A percentile compares a stretch with the other conserved stretches of the same genome.
phyloP scores from a whole-genome alignment of 768 basidiomycete genomes.

The Nevesoporus exiguus region DNA sequence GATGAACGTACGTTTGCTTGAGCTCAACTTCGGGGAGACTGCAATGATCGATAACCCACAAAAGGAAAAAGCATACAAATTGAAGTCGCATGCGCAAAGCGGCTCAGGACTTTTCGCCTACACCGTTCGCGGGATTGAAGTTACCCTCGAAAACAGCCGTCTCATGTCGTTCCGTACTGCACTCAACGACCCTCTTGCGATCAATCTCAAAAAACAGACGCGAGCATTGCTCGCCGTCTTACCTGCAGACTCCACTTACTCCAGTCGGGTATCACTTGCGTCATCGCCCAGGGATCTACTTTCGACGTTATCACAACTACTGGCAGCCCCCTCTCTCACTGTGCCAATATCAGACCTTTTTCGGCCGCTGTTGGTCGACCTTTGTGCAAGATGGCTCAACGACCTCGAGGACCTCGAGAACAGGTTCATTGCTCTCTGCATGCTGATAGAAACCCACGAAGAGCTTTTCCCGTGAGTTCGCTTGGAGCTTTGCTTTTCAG shows the following conservation, averaged over 20 bases:
- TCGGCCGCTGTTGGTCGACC: conserved; percentile 73
- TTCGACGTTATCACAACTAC: conserved; percentile 52
- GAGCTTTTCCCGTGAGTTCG: conserved; percentile 67
- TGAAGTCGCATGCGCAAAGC: conserved; percentile 22
- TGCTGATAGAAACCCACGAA: conserved; percentile 63
- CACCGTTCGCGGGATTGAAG: no score
- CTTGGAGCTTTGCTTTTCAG: conserved; percentile 2
- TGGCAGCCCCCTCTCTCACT: conserved; percentile 63
- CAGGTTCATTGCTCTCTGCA: conserved; percentile 55
- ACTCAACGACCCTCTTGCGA: conserved; percentile 53
- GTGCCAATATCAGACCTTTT: conserved; percentile 59
- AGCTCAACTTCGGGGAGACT: no score
- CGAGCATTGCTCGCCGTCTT: conserved; percentile 42
- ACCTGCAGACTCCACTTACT: conserved; percentile 41
- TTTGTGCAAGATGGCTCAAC: conserved; percentile 82
- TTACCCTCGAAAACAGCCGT: no score
- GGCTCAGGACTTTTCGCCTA: neutral
- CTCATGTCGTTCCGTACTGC: neutral
- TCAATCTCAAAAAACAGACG: conserved; percentile 57
- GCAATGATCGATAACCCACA: no score
- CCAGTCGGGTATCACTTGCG: conserved; percentile 36
- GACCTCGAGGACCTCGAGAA: conserved; percentile 45
- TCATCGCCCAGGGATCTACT: conserved; percentile 45
- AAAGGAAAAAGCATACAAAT: neutral
- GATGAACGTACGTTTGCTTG: no score